A percentile compares a stretch with the other conserved stretches of the same genome.
These are phyloP conservation scores for Eucalyptus sp. DNA, from an alignment of 345 rosid species.

Conservation along the genomic window DNA sequence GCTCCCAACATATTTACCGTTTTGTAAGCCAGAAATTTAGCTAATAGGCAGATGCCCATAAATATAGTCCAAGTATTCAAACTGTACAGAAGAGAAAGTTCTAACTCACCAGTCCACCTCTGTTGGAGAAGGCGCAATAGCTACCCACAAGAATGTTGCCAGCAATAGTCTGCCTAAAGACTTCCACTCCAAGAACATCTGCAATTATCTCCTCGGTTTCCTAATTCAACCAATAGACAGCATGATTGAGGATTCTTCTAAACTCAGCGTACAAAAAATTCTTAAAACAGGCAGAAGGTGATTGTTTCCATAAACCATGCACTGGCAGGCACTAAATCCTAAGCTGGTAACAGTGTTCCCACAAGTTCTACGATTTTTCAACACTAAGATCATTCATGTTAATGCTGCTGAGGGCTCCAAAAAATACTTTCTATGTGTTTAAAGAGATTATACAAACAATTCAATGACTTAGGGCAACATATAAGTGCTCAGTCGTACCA, in stretches of 20 bases:
- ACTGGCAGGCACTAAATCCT: neutral
- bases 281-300: neutral
- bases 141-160: conserved; percentile 94
- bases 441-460: neutral
- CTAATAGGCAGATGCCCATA: neutral
- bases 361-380: neutral
- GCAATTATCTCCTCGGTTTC: conserved; percentile 90
- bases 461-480: neutral
- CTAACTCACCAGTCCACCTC: conserved; percentile 76
- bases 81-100: neutral
- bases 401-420: neutral
- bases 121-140: conserved; percentile 76
- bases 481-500: neutral
- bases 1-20: neutral
- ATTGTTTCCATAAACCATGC: neutral
- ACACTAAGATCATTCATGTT: neutral
- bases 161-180: conserved; percentile 87
- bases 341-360: neutral
- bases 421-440: neutral
- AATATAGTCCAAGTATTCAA: neutral
- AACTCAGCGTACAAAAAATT: neutral
- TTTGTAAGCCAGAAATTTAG: neutral
- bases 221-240: conserved; percentile 4
- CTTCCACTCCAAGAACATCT: conserved; percentile 96
- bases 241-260: neutral